These are phyloP conservation scores for Herpetospermum pedunculosum DNA, from an alignment of 306 rosid species.

Conservation along the genomic window DNA sequence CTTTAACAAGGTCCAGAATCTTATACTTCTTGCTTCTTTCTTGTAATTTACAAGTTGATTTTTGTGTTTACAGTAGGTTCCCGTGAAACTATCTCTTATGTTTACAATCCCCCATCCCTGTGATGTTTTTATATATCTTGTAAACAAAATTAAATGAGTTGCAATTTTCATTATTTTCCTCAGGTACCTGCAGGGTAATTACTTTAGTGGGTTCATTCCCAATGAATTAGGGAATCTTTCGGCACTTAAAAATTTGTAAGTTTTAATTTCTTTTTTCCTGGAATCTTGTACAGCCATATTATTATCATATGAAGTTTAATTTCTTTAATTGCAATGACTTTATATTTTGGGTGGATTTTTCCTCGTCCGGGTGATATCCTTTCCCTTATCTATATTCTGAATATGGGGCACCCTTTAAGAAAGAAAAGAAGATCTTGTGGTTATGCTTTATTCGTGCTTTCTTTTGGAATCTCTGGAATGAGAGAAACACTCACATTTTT, in stretches of 20 bases:
- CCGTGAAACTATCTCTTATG: background rate
- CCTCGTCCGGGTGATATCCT: too few relatives aligned
- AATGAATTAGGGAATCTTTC: conserved; percentile 73
- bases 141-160: background rate
- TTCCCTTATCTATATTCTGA: too few relatives aligned
- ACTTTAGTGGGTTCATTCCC: conserved; percentile 79
- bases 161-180: conserved; percentile 16
- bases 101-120: background rate
- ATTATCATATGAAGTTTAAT: background rate
- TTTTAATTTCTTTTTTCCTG: conserved; percentile 7
- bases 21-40: background rate
- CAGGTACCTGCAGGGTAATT: conserved; percentile 96
- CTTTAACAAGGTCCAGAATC: background rate
- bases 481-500: too few relatives aligned
- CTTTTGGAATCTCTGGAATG: too few relatives aligned
- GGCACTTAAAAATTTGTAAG: conserved; percentile 66
- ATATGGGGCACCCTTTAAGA: too few relatives aligned
- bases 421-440: too few relatives aligned
- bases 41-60: background rate
- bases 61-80: background rate
- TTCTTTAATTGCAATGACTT: background rate
- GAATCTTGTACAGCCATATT: background rate
- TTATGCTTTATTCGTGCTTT: too few relatives aligned
- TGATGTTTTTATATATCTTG: background rate
- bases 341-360: too few relatives aligned